Base-by-base conservation (phyloP, 164 flowering plant species). In the Vitis riparia region DNA sequence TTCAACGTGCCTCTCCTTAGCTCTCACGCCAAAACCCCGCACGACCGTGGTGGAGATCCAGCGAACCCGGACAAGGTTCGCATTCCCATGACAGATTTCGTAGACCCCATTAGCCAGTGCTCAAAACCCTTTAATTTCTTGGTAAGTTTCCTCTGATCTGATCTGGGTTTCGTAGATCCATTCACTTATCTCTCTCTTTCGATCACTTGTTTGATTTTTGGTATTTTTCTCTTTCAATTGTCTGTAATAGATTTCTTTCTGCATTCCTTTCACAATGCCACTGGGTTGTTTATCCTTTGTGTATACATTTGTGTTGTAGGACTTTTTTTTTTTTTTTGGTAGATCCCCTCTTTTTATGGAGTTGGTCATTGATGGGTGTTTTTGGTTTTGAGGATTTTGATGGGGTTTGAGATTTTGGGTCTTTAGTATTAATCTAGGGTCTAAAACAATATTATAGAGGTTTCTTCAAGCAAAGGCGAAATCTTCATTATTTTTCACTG, bases 91-190 rank as follows among this genome's bases (percentile, higher is more conserved):
- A 47, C 11, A 37, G 30, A 15, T 16, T 44, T 12, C 19, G 9
- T 55, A 55, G 8, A 0, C 62, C 6, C 32, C 10, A 11, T 3
- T 3, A 23, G 19, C 27, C 27, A 16, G 13, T 37, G 44, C 44
- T 6, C 56, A 13, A 49, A n/a, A 23, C 52, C 4, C 13, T 23
- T 12, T 32, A 5, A 0, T 29, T 56, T 68, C n/a, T 62, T 16
- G 9, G 58, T 58, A 30, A 73, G 68, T 73, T 15, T 62, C 55
- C 44, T 58, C 32, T 27, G 68, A 68, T 73, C 72, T 50, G 72
- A 57, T 63, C 60, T 37, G 29, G 14, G 12, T 59, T 59, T 19
- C 11, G 1, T 17, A 57, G 59, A 57, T 57, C 59, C 59, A 17
- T 57, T 57, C 10, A 3, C 0, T 62, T n/a, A 44, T 2, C 27